A percentile compares a stretch with the other conserved stretches of the same genome.
phyloP scores from a whole-genome alignment of 257 asterid species.

The Nicotiana undulata region DNA sequence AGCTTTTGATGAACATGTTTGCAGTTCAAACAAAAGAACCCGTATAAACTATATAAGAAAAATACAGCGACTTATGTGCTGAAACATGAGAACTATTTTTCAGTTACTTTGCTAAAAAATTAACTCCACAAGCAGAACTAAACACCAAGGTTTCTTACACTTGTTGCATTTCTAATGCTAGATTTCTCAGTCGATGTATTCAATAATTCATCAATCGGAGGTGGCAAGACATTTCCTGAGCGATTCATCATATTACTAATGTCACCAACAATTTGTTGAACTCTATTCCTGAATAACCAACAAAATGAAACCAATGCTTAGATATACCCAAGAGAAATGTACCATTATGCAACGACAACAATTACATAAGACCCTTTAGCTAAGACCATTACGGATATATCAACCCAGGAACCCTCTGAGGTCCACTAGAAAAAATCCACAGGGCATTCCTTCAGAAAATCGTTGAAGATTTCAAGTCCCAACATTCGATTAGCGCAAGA shows the following conservation, averaged over 20 bases:
- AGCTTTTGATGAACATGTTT: background rate
- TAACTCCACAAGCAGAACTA: background rate
- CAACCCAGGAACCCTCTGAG: conserved; percentile 2
- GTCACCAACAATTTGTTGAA: conserved; percentile 83
- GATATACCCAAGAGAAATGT: background rate
- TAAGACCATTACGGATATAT: background rate
- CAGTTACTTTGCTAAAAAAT: background rate
- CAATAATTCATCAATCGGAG: conserved; percentile 48
- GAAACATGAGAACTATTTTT: background rate
- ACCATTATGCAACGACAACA: background rate
- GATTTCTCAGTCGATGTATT: conserved; percentile 37
- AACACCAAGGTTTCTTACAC: conserved; percentile 30
- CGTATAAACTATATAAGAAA: background rate
- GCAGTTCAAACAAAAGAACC: background rate
- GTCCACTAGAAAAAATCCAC: background rate
- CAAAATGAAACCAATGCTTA: conserved; percentile 13
- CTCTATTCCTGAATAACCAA: conserved; percentile 64
- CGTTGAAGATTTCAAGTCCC: background rate
- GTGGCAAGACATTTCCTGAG: conserved; percentile 69
- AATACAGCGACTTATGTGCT: background rate
- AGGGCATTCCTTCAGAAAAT: background rate
- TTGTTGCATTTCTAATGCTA: conserved; percentile 33
- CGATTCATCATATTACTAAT: conserved; percentile 42
- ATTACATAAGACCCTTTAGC: background rate
- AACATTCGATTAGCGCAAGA: background rate